Evolutionary conservation across 108 stramenopile species (phyloP).

Genomic region (Skeletonema potamos): DNA sequence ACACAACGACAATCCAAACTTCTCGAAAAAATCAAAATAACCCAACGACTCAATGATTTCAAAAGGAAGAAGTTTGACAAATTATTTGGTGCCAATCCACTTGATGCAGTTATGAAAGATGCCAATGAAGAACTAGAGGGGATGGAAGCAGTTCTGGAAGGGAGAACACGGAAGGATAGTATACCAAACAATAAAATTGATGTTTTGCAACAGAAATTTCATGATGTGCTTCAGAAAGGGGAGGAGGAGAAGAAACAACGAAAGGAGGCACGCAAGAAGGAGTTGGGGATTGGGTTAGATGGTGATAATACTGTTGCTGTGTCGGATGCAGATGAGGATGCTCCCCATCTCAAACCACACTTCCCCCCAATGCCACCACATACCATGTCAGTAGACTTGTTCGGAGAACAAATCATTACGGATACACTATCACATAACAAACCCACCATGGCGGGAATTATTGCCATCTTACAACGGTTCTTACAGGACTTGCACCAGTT

Average conservation of each 20-base stretch:
- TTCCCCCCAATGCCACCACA: constrained; percentile 27
- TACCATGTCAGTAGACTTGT: constrained; percentile 15
- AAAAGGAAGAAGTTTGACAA: constrained; percentile 11
- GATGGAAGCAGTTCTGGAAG: constrained; percentile 25
- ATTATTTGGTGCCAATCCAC: constrained; percentile 10
- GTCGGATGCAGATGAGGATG: neutral
- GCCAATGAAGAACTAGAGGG: constrained; percentile 13
- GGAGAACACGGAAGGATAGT: constrained; percentile 3
- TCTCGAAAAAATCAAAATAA: constrained; percentile 6
- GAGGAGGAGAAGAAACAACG: neutral
- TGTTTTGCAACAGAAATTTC: constrained; percentile 23
- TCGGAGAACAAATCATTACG: constrained; percentile 14
- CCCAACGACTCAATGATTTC: constrained; percentile 5
- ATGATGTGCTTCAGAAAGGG: constrained; percentile 9
- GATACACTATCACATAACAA: constrained; percentile 20
- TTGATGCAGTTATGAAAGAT: constrained; percentile 21
- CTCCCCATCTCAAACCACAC: constrained; percentile 29
- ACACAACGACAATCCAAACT: constrained; percentile 15
- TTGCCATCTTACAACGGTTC: constrained; percentile 53
- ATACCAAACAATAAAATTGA: constrained; percentile 4
- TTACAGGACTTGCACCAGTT: constrained; percentile 38
- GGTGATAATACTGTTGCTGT: no score
- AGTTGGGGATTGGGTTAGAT: neutral
- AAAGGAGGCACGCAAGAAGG: neutral
- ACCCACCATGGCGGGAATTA: constrained; percentile 63